Conservation (phyloP, 306 rosid genomes). For the Crotalaria pallida region DNA sequence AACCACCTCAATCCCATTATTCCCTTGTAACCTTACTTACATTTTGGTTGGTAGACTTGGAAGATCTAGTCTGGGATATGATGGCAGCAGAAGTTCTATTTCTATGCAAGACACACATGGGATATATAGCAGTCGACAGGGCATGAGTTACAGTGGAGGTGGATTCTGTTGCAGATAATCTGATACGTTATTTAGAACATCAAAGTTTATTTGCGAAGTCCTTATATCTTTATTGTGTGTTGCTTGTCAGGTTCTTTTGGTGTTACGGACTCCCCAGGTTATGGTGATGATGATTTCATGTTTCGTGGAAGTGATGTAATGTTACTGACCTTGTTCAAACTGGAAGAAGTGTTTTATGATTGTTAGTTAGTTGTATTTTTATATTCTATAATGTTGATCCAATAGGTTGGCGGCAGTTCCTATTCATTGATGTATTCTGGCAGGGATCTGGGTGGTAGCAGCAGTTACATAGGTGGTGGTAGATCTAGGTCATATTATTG, state of each 20-base stretch:
- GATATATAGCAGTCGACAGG: constrained; percentile 67
- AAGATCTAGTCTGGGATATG: constrained; percentile 67
- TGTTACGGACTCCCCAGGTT: constrained; percentile 78
- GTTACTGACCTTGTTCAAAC: constrained; percentile 18
- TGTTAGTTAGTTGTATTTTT: background rate
- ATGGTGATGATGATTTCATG: constrained; percentile 67
- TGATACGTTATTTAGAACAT: background rate
- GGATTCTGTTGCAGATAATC: constrained; percentile 19
- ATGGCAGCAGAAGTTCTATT: constrained; percentile 59
- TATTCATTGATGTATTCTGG: constrained; percentile 75
- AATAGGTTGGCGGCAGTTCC: constrained; percentile 74
- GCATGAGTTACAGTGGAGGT: constrained; percentile 58
- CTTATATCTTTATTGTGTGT: background rate
- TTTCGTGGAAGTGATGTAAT: constrained; percentile 85
- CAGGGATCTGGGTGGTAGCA: constrained; percentile 68
- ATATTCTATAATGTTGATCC: background rate
- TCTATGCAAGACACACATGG: constrained; percentile 69
- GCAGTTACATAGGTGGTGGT: constrained; percentile 71
- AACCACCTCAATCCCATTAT: background rate
- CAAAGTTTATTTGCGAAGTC: background rate
- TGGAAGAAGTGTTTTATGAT: background rate
- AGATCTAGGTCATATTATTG: constrained; percentile 86
- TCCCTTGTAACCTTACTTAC: background rate
- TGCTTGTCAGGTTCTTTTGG: constrained; percentile 64
- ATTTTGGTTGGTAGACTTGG: constrained; percentile 49